Conservation (phyloP, 176 grass and related monocot genomes). For the Dendrocalamus sinicus region DNA sequence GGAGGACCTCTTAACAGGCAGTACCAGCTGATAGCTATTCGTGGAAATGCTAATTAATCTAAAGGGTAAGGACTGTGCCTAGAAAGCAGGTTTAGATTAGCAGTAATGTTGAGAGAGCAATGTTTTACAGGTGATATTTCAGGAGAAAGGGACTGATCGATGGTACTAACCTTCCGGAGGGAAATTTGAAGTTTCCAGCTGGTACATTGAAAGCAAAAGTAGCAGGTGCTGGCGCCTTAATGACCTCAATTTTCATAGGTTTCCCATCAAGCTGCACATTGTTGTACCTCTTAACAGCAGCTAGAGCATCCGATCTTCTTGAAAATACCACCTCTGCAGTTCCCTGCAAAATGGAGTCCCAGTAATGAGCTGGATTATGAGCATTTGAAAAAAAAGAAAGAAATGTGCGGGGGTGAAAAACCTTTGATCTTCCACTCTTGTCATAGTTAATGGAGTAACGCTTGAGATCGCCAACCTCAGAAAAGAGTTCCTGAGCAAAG, state of each 20-base stretch:
- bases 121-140: neutral
- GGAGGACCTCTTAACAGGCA: neutral
- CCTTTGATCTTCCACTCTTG: constrained; percentile 73
- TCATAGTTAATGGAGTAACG: constrained; percentile 75
- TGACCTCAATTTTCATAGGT: constrained; percentile 70
- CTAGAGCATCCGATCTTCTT: too few relatives aligned
- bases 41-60: constrained; percentile 12
- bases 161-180: constrained; percentile 53
- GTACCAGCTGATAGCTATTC: neutral
- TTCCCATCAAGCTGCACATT: constrained; percentile 74
- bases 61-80: constrained; percentile 8
- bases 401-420: neutral
- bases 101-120: neutral
- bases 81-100: neutral
- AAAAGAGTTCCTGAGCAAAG: constrained; percentile 65
- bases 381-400: too few relatives aligned
- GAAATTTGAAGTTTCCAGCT: constrained; percentile 38
- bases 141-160: neutral
- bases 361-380: too few relatives aligned
- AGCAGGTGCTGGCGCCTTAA: constrained; percentile 40
- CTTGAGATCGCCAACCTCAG: constrained; percentile 59
- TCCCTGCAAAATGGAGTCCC: too few relatives aligned
- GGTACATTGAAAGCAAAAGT: constrained; percentile 12
- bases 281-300: too few relatives aligned
- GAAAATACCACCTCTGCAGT: too few relatives aligned